Evolutionary conservation across 2,329 filamentous ascomycete genomes (phyloP).

Genomic region (Aspergillus thermomutatus): DNA sequence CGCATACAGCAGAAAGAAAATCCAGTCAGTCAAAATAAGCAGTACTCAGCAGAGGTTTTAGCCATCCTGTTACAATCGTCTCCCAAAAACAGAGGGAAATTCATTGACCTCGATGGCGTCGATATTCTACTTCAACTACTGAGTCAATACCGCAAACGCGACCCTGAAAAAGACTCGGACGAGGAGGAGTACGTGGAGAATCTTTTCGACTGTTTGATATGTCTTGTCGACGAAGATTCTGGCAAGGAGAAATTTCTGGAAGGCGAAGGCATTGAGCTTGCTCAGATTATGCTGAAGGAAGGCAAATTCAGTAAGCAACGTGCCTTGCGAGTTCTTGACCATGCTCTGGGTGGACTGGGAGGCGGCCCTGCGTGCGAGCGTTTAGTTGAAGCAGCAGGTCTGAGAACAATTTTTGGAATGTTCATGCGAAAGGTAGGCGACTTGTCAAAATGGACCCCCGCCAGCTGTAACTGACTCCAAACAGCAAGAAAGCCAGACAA

Average conservation of each 20-base stretch:
- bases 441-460: not conserved
- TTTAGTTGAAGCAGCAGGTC: constrained; percentile 76
- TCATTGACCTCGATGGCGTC: constrained; percentile 67
- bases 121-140: constrained; percentile 80
- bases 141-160: constrained; percentile 77
- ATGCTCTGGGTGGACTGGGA: constrained; percentile 63
- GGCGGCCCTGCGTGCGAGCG: constrained; percentile 66
- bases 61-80: constrained; percentile 83
- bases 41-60: constrained; percentile 88
- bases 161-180: constrained; percentile 78
- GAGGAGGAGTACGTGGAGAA: constrained; percentile 97
- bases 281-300: constrained; percentile 86
- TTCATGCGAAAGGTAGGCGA: constrained; percentile 70
- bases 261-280: constrained; percentile 87
- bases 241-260: constrained; percentile 82
- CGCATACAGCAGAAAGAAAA: constrained; percentile 69
- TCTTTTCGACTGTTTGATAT: constrained; percentile 81
- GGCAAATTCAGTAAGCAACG: constrained; percentile 77
- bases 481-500: constrained; percentile 60
- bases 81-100: constrained; percentile 58
- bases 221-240: constrained; percentile 67
- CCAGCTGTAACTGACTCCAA: constrained; percentile 14
- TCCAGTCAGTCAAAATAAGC: constrained; percentile 80
- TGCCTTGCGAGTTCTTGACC: constrained; percentile 78
- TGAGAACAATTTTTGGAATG: constrained; percentile 80